Conservation (phyloP, 2,329 filamentous ascomycete species). For the Talaromyces pinophilus region DNA sequence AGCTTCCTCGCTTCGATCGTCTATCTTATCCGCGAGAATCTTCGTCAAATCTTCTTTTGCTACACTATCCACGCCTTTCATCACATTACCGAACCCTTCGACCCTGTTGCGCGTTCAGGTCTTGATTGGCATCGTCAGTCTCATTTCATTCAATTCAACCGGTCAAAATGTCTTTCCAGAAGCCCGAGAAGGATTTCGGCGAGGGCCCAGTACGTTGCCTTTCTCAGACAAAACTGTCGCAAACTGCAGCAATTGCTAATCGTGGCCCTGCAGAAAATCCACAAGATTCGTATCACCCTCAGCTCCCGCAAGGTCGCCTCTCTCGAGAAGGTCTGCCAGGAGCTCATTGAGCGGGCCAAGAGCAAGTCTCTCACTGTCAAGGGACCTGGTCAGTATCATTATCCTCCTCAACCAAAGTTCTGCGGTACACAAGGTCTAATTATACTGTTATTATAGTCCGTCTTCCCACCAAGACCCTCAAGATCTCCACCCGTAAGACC, state of each 20-base stretch:
- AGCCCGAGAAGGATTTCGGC: slow-evolving; percentile 90
- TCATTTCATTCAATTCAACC: slow-evolving; percentile 32
- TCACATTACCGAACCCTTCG: slow-evolving; percentile 74
- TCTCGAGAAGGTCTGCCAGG: slow-evolving; percentile 96
- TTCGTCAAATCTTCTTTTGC: not conserved
- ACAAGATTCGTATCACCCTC: slow-evolving; percentile 98
- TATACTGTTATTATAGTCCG: slow-evolving; percentile 63
- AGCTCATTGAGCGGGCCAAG: slow-evolving; percentile 98
- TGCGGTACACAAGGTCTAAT: not conserved
- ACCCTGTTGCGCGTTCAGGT: slow-evolving; percentile 65
- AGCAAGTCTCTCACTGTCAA: slow-evolving; percentile 98
- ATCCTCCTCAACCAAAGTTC: not conserved
- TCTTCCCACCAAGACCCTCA: slow-evolving; percentile 94
- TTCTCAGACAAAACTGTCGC: not conserved
- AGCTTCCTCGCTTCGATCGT: not conserved
- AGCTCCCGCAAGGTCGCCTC: slow-evolving; percentile 91
- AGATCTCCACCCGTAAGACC: slow-evolving; percentile 98
- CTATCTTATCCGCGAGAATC: slow-evolving; percentile 5
- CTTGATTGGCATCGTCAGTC: slow-evolving; percentile 63
- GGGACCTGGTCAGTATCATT: slow-evolving; percentile 62
- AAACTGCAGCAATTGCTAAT: slow-evolving; percentile 15
- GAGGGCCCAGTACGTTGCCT: slow-evolving; percentile 71
- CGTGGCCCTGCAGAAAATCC: slow-evolving; percentile 68
- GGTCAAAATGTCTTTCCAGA: slow-evolving; percentile 85
- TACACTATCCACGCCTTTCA: slow-evolving; percentile 51